Evolutionary conservation across 2,329 filamentous ascomycete species (phyloP), one percentile per base, ranked within the genome.

Genomic region (Cadophora malorum): DNA sequence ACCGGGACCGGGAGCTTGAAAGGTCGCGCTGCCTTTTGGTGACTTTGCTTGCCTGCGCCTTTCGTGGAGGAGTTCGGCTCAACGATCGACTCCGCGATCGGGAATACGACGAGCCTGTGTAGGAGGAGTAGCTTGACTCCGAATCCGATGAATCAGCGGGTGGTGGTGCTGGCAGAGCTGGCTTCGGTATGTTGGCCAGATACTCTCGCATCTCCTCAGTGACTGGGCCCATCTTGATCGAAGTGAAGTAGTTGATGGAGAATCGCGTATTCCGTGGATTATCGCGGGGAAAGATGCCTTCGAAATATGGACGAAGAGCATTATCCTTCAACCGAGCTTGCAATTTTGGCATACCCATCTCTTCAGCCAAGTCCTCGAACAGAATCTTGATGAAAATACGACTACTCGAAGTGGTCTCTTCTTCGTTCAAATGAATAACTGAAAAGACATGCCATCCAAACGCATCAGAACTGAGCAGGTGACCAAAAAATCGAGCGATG

Each of bases 241-340:
- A 96, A 10, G 96, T 99, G 79, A 99, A 98, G 85, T 97, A 99
- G 81, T 99, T 99, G 89, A 99, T 97, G 62, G 94, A 93, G 84
- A 99, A 99, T 64, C 95, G 90, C 49, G 94, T 94, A 80, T 97
- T 96, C 77, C 92, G 90, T 28, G 94, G 88, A 76, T 94, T 93
- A 78, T 98, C 94, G 69, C 84, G 90, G 0, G 96, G 96, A 84
- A 99, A 98, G 53, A 99, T 83, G 35, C 95, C 95, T 49, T 90
- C 88, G 68, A 97, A 88, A 78, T 88, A 91, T 61, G 93, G 88
- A 69, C 90, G 89, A 49, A 98, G 83, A 61, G 88, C 86, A 53
- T 96, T 91, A 73, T 97, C 94, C 72, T 85, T 88, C 80, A 97
- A 85, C 21, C 92, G 88, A 56, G 89, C 86, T 73, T 91, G 89